Base-by-base conservation (phyloP, 768 basidiomycete species). In the Leccinum obscurum region DNA sequence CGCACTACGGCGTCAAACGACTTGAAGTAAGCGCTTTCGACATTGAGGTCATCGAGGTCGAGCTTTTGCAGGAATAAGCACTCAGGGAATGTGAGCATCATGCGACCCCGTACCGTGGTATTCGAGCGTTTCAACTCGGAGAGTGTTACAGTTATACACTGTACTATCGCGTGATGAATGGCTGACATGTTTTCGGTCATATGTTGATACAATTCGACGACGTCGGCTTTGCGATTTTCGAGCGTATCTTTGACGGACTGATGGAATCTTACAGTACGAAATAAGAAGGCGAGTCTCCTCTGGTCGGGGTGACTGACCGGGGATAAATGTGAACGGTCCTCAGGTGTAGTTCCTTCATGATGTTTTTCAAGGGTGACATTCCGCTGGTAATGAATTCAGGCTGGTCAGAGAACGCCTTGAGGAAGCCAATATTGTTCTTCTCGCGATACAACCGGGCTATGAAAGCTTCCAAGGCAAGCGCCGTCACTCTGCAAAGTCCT, bases 401-500 rank as follows among this genome's bases (percentile, higher is more conserved):
- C 67, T 98, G 91, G 73, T 98, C 97, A 2, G 94, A 93, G 70
- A 99, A 97, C 0, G 94, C 97, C 74, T 99, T 98, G 64, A 98
- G 78, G 73, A 98, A 99, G 1, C 96, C 96, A 2, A 79, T 80
- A 71, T 82, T 85, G 77, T 98, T 99, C 77, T 89, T 86, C 74
- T 97, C 89, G 46, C 96, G 85, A 70, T 89, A 98, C 3, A 97
- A 77, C 3, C 95, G 86, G 53, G 95, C 89, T 39, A 98, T 92
- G 76, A 98, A 99, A 0, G 95, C 93, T 70, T 98, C 96, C 52
- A 89, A 78, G 26, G 87, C 90, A 1, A 93, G 81, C 2, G 92
- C 83, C 0, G 90, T 92, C 11, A 96, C 90, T 71, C 95, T 95
- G 67, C 4, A 50, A n/a, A 53, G 10, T 28, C 58, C 22, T 54